Evolutionary conservation across 2,329 filamentous ascomycete species (phyloP), one percentile per base, ranked within the genome.

Genomic region (Nothophoma quercina): DNA sequence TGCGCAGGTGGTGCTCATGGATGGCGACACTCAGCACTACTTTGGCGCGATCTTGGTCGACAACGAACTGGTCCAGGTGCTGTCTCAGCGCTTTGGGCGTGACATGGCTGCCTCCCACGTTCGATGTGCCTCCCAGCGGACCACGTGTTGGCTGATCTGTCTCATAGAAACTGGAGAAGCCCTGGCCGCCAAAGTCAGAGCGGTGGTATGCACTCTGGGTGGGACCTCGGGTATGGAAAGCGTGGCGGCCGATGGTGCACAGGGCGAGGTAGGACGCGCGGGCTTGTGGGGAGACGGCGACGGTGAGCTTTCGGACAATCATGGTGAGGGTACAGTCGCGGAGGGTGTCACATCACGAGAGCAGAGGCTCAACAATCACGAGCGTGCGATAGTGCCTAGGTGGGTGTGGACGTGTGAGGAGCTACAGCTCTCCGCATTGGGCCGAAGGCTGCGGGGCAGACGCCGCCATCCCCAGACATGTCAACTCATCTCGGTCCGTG

Each of bases 1-100:
- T 84, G 38, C 90, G 86, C 75, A 97, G 91, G 71, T 98, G 97
- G 72, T 99, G 95, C 70, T 98, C 97, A 78, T 96, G 97, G 22
- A 99, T 90, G 6, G 93, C 92, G 3, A 93, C 88, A 59, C 91
- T 95, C 59, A 98, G 86, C 12, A 93, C 90, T 75, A 96, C 96
- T 81, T 99, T 95, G 13, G 95, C 92, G 54, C 91, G 86, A 62
- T 97, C 91, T 75, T 99, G 95, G 32, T 93, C 95, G 4, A 99
- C 93, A 1, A 99, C 93, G 72, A 96, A 99, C 70, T 95, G 90
- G 72, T 99, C 95, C 25, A 98, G 86, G 67, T 95, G 89, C 68
- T 91, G 87, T 79, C 98, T 97, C 65, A 99, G 81, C 63, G 80
- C 77, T 62, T 81, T 83, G 7, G 86, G 86, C 8, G 85, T 88